Conservation (phyloP, 2,329 filamentous ascomycete genomes). For the Ceratocystiopsis brevicomis region DNA sequence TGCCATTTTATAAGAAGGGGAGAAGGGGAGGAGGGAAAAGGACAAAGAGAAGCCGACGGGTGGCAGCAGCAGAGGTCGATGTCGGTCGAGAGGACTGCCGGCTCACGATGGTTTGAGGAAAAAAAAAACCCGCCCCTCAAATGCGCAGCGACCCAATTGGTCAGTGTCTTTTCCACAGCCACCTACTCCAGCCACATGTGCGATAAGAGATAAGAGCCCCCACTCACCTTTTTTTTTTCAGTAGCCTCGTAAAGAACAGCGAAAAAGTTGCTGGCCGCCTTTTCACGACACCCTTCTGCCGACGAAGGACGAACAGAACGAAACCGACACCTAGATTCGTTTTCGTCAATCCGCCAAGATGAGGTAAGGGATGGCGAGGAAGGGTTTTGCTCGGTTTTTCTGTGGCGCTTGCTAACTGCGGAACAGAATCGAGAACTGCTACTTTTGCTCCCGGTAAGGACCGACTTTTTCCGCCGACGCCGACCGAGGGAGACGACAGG, state of each 20-base stretch:
- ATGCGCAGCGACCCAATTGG: not conserved
- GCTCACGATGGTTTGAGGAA: not conserved
- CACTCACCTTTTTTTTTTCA: slow-evolving; percentile 7
- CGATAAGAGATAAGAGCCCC: slow-evolving; percentile 10
- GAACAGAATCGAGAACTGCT: slow-evolving; percentile 42
- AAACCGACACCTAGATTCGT: not conserved
- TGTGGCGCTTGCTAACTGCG: not conserved
- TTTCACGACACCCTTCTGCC: not conserved
- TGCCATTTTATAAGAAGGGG: slow-evolving; percentile 26
- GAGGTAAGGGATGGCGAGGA: not conserved
- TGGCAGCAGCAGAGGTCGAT: no score
- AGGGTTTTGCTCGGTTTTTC: no score
- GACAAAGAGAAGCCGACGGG: not conserved
- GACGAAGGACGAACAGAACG: not conserved
- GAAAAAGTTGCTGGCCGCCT: not conserved
- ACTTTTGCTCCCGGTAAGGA: slow-evolving; percentile 45
- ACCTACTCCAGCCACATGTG: slow-evolving; percentile 3
- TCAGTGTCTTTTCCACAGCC: not conserved
- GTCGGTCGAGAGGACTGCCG: not conserved
- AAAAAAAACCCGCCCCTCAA: not conserved
- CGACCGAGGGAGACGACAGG: slow-evolving; percentile 36
- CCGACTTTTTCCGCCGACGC: not conserved
- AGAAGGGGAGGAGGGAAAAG: not conserved
- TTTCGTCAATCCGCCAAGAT: slow-evolving; percentile 2
- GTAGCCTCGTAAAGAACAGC: not conserved